Conservation (phyloP, 2,329 filamentous ascomycete species). For the Parastagonospora avenae region DNA sequence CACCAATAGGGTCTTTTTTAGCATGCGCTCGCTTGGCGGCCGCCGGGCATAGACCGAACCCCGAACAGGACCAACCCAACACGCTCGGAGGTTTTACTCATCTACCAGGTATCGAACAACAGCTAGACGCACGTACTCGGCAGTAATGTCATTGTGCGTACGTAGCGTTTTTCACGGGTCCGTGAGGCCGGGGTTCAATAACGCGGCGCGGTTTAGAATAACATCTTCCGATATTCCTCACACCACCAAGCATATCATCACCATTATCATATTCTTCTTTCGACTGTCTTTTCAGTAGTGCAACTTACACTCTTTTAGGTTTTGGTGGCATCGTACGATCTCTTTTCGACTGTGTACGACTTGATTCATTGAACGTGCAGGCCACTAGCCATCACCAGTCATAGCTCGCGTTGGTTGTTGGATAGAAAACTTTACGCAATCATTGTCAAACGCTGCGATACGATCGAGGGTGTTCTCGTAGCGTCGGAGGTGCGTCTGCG, state of each 20-base stretch:
- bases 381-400: neutral
- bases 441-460: neutral
- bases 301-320: neutral
- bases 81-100: neutral
- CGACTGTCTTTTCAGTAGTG: neutral
- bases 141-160: neutral
- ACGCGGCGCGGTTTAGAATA: neutral
- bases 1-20: slow-evolving; percentile 1
- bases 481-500: neutral
- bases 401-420: neutral
- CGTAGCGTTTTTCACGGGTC: neutral
- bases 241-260: neutral
- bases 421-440: neutral
- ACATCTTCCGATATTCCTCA: neutral
- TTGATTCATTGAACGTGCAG: neutral
- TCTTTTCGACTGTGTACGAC: neutral
- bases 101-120: neutral
- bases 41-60: slow-evolving; percentile 1
- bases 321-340: neutral
- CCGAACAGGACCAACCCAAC: neutral
- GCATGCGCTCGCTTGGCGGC: slow-evolving; percentile 1
- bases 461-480: neutral
- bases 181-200: neutral
- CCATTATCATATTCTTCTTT: neutral
- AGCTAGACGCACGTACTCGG: neutral